Evolutionary conservation across 768 basidiomycete genomes (phyloP).

Genomic region (Coprinopsis sp.): DNA sequence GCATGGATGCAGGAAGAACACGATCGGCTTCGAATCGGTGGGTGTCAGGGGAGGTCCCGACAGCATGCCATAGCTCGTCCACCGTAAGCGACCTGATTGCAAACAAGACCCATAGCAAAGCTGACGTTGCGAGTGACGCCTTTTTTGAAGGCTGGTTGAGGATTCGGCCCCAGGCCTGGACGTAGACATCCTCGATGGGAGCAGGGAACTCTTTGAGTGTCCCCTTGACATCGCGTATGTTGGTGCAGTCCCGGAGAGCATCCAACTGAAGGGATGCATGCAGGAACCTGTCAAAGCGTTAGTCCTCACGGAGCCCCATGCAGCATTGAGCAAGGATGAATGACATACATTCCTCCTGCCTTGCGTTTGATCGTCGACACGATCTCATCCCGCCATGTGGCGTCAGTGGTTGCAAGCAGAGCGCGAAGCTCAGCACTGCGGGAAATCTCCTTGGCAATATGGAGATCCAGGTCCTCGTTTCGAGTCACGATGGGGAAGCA

Average conservation of each 20-base stretch:
- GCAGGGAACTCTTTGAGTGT: neutral
- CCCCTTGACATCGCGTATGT: neutral
- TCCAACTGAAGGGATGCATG: too few species aligned
- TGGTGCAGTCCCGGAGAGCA: neutral
- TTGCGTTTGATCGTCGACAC: too few species aligned
- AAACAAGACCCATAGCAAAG: neutral
- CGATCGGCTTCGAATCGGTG: neutral
- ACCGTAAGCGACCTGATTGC: neutral
- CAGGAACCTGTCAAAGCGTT: too few species aligned
- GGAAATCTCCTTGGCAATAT: too few species aligned
- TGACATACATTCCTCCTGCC: too few species aligned
- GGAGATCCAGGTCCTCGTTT: too few species aligned
- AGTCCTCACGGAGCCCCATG: too few species aligned
- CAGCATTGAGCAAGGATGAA: too few species aligned
- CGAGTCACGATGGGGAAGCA: too few species aligned
- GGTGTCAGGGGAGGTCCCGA: neutral
- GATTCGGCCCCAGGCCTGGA: neutral
- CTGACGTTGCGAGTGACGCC: neutral
- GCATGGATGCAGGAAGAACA: neutral
- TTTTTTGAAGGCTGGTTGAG: neutral
- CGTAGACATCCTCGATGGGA: neutral
- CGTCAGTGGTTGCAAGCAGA: too few species aligned
- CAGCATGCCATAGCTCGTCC: neutral
- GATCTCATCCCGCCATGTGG: too few species aligned
- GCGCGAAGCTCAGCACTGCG: too few species aligned